Evolutionary conservation across 345 rosid genomes (phyloP).

Genomic region (Luvunga scandens): DNA sequence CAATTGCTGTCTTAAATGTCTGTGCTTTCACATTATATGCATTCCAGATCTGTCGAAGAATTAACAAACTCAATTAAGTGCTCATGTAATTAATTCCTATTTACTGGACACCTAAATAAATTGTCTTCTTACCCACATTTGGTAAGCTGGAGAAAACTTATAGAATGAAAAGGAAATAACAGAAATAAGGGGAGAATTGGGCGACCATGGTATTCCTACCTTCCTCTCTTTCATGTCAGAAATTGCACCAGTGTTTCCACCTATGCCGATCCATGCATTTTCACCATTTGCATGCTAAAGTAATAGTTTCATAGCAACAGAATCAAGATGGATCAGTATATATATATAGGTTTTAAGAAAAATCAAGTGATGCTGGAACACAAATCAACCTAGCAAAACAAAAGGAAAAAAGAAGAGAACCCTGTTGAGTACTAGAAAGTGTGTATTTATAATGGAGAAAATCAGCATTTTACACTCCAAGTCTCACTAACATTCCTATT

Average conservation of each 20-base stretch:
- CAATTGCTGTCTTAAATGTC: conserved; percentile 93
- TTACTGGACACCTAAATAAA: not conserved
- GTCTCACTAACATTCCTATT: too few relatives aligned
- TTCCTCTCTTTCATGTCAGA: conserved; percentile 87
- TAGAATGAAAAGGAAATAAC: not conserved
- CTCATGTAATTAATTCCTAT: not conserved
- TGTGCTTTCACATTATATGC: conserved; percentile 94
- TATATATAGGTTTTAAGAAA: too few relatives aligned
- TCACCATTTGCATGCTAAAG: conserved; percentile 92
- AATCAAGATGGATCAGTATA: not conserved
- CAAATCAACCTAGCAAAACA: not conserved
- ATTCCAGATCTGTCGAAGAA: conserved; percentile 73
- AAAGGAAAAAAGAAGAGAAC: not conserved
- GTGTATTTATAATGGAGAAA: too few relatives aligned
- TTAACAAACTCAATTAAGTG: not conserved
- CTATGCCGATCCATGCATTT: conserved; percentile 95
- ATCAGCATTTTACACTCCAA: too few relatives aligned
- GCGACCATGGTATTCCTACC: conserved; percentile 29
- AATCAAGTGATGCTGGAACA: not conserved
- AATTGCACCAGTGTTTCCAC: conserved; percentile 87
- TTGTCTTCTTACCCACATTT: not conserved
- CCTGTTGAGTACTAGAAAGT: too few relatives aligned
- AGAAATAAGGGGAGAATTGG: not conserved
- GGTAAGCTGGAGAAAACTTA: not conserved
- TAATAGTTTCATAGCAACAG: conserved; percentile 5